Conservation (phyloP, 2,329 filamentous ascomycete genomes). For the Graphilbum sp. region DNA sequence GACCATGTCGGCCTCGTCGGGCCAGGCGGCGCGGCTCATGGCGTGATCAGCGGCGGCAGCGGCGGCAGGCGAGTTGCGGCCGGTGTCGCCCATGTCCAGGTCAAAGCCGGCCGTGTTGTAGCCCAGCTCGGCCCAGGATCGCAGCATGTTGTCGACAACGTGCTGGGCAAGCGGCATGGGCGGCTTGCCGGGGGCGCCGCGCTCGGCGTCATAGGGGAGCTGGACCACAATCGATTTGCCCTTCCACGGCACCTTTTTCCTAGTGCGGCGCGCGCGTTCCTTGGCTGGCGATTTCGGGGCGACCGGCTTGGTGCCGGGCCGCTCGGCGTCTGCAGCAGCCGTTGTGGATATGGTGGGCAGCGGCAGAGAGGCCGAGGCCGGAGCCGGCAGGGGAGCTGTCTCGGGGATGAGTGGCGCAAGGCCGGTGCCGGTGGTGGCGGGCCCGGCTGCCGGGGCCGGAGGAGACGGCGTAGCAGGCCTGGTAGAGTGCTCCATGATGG, state of each 20-base stretch:
- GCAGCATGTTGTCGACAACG: conserved; percentile 45
- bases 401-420: no score
- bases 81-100: conserved; percentile 23
- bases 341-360: no score
- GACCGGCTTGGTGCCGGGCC: no score
- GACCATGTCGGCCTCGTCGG: conserved; percentile 39
- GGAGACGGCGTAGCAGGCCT: background rate
- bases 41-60: conserved; percentile 14
- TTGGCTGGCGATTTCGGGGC: conserved; percentile 14
- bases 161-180: conserved; percentile 36
- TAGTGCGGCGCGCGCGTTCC: conserved; percentile 34
- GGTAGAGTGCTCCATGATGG: no score
- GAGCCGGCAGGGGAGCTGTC: conserved; percentile 2
- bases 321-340: no score
- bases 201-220: conserved; percentile 49
- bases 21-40: conserved; percentile 56
- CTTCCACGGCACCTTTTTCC: conserved; percentile 60
- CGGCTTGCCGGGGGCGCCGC: conserved; percentile 38
- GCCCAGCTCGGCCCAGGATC: conserved; percentile 50
- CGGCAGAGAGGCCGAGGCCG: no score
- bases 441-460: background rate
- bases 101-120: conserved; percentile 56
- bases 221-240: conserved; percentile 59
- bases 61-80: conserved; percentile 10
- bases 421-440: background rate